Evolutionary conservation across 2,329 filamentous ascomycete species (phyloP), one percentile per base, ranked within the genome.

Genomic region (Passalora sequoiae): DNA sequence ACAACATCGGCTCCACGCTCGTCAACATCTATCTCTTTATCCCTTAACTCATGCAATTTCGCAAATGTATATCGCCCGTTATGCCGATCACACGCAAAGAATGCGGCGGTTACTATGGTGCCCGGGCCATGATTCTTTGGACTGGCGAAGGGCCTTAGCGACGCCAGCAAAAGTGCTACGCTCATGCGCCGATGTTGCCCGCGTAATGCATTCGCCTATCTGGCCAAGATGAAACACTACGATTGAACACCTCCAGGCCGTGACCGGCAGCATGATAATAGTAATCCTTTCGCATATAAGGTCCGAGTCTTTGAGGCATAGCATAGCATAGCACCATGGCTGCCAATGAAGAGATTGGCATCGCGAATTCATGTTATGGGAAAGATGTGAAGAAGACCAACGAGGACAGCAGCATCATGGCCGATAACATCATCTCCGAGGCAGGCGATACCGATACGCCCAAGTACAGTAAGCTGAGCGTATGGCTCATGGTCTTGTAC

Each of bases 401-500:
- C 7, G 20, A 17, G 9, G 32, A 31, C 4, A 12, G 12, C n/a
- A 24, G 25, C 6, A 29, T 16, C 7, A 17, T 20, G 10, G 33
- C 38, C 4, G 24, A 13, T 5, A 33, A 43, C 13, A 19, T 43
- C 33, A 33, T 31, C 20, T 30, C 32, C 4, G 40, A 31, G 30
- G 8, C 33, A 6, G 40, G 25, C 16, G 40, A 43, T 30, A 24
- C 20, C 31, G 31, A 36, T 24, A 43, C 30, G 40, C 24, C 32
- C 13, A 25, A 29, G 9, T 43, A 43, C 19, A 59, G 54, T 44
- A 64, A 61, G 27, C 36, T 47, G 3, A 63, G 59, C 8, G 55
- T 63, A 19, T 59, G 57, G 48, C 52, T 65, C 35, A 64, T 64
- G 56, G 53, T 64, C 3, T 46, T 66, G 9, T 65, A 62, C 41